Base-by-base conservation (phyloP, 495 filamentous ascomycete species). In the Achaetomiella virescens region DNA sequence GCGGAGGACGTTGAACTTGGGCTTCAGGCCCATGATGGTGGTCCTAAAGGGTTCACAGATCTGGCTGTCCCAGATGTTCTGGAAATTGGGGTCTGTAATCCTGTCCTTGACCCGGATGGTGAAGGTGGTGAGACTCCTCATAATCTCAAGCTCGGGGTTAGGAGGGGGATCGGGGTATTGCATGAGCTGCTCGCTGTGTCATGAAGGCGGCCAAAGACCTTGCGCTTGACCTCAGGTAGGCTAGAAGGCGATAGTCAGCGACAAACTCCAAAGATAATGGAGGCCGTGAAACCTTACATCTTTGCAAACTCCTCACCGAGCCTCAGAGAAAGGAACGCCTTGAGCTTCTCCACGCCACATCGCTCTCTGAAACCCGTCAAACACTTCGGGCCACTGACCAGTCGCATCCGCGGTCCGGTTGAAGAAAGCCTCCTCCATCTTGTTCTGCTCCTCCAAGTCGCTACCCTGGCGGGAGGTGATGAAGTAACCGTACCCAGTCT, bases 401-500 rank as follows among this genome's bases (percentile, higher is more conserved):
- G 58, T 22, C 0, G 48, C 25, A 15, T 58, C 50, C 1, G 59
- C 54, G 1, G 56, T 65, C 0, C 72, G 57, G 0, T 69, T 60
- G 48, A 90, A 90, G 62, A 87, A 89, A 0, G 67, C 54, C 3
- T 76, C 71, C 52, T 89, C 87, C 60, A 82, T 80, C 6, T 63
- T 61, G 1, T 79, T 69, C 0, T 85, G 85, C 9, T 73, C 64
- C 2, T 74, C 66, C 46, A 89, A 76, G 24, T 78, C 70, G 25
- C 59, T 62, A 54, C 53, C 83, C 40, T 42, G 68, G 7, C 38
- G 77, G 58, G 67, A 83, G 48, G 81, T 83, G 18, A 88, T 80
- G 51, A 81, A 86, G 52, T 85, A 88, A 0, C 82, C 83, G 36
- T 86, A 75, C 0, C 85, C 86, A 0, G 87, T 76, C 0, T 54